Evolutionary conservation across 2,329 filamentous ascomycete species (phyloP), one percentile per base, ranked within the genome.

Genomic region (Verticillium zaregamsianum): DNA sequence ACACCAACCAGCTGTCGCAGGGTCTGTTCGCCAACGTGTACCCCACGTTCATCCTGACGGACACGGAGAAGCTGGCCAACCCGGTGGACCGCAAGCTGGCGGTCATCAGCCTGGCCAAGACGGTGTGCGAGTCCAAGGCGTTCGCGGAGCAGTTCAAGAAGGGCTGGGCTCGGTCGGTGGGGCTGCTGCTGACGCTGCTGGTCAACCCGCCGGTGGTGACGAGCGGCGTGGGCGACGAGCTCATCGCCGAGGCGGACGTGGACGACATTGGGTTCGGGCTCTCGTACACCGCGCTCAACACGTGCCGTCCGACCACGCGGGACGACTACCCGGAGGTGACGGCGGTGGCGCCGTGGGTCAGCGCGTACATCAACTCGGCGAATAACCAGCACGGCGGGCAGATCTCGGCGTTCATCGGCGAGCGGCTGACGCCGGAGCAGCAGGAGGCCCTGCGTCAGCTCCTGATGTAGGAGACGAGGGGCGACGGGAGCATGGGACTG

Each of bases 231-330:
- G 88, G 89, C 62, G 89, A 92, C 66, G 92, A 96, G 67, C 79
- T 91, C 58, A 89, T 96, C 65, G 86, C 87, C 12, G 95, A 98
- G 72, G 89, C 92, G 3, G 94, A 98, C 70, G 91, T 97, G 31
- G 95, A 99, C 69, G 95, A 99, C 73, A 88, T 97, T 67, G 90
- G 92, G 32, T 99, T 99, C 71, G 95, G 95, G 31, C 88, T 97
- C 66, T 94, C 93, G 9, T 99, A 96, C 77, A 98, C 95, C 0
- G 89, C 91, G 35, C 84, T 99, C 65, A 96, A 94, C 78, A 97
- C 94, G 0, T 95, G 94, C 79, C 92, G 90, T 73, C 88, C 88
- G 63, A 80, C 86, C 4, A 78, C 85, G 1, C 83, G 82, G 59
- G 95, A 98, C 73, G 90, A 93, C 23, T 98, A 93, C 80, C 90